These are phyloP conservation scores for Magnolia sinica DNA, from an alignment of 164 flowering plant genomes.

Conservation along the genomic window DNA sequence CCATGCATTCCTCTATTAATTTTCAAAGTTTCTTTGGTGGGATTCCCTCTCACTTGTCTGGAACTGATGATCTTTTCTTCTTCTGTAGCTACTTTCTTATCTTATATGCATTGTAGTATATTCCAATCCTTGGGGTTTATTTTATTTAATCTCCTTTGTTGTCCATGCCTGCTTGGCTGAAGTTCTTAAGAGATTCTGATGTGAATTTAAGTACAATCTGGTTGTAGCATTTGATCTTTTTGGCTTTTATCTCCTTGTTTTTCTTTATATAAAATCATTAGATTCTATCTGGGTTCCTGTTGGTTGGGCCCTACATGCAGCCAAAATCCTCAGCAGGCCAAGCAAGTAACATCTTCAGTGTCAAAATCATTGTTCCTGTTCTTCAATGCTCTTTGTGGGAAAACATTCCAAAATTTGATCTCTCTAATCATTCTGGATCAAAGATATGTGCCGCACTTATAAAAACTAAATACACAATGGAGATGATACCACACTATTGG, in stretches of 20 bases:
- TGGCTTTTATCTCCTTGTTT: neutral
- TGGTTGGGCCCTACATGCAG: neutral
- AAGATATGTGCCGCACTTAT: too few species aligned
- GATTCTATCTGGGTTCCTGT: neutral
- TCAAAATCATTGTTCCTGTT: slow-evolving; percentile 6
- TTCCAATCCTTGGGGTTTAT: too few species aligned
- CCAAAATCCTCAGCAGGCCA: slow-evolving; percentile 6
- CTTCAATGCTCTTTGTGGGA: neutral
- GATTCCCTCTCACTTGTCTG: too few species aligned
- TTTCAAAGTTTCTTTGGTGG: too few species aligned
- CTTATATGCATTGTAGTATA: too few species aligned
- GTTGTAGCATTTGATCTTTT: neutral
- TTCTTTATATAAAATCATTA: neutral
- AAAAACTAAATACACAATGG: too few species aligned
- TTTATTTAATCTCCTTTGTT: too few species aligned
- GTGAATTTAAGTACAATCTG: neutral
- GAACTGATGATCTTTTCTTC: too few species aligned
- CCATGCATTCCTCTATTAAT: too few species aligned
- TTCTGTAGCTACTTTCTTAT: too few species aligned
- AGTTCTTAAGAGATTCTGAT: slow-evolving; percentile 7
- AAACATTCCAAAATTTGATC: neutral
- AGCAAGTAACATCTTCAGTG: slow-evolving; percentile 1
- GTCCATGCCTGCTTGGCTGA: neutral
- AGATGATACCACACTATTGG: too few species aligned
- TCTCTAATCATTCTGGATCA: too few species aligned